phyloP scores from a whole-genome alignment of 2,329 filamentous ascomycete species.

The Aureobasidium zeae region DNA sequence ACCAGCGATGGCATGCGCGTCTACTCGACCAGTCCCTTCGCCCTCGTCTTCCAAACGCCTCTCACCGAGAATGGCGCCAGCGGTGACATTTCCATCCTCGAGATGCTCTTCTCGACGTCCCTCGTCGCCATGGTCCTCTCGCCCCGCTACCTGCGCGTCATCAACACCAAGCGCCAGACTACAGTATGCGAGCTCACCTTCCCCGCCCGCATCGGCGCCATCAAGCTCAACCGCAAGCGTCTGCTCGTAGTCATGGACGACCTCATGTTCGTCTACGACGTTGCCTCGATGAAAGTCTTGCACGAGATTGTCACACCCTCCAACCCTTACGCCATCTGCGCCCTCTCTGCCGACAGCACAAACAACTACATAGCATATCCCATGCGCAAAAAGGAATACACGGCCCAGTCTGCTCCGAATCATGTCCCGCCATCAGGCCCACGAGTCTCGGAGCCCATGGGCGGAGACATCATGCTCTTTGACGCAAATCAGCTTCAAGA shows the following conservation, averaged over 20 bases:
- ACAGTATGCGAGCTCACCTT: slow-evolving; percentile 99
- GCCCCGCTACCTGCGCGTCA: slow-evolving; percentile 84
- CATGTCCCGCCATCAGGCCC: slow-evolving; percentile 76
- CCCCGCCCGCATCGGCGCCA: slow-evolving; percentile 87
- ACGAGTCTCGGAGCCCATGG: slow-evolving; percentile 67
- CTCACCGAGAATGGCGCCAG: slow-evolving; percentile 40
- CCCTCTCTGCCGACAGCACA: slow-evolving; percentile 86
- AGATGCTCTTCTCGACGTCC: slow-evolving; percentile 98
- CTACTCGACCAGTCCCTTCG: slow-evolving; percentile 93
- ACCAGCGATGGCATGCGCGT: slow-evolving; percentile 92
- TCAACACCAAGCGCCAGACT: slow-evolving; percentile 84
- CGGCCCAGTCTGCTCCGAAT: slow-evolving; percentile 33
- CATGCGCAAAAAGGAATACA: slow-evolving; percentile 57
- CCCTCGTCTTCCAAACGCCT: slow-evolving; percentile 87
- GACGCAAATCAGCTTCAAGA: slow-evolving; percentile 83
- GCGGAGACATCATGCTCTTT: slow-evolving; percentile 86
- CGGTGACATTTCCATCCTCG: slow-evolving; percentile 87
- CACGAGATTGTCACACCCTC: slow-evolving; percentile 90
- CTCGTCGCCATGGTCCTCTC: slow-evolving; percentile 89
- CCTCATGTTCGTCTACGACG: slow-evolving; percentile 96
- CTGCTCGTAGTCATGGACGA: slow-evolving; percentile 90
- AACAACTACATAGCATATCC: slow-evolving; percentile 95
- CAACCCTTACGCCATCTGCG: slow-evolving; percentile 72
- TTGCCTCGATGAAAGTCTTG: slow-evolving; percentile 93
- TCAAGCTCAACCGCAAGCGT: slow-evolving; percentile 87